phyloP scores from a whole-genome alignment of 768 basidiomycete species.

The Trametes cinnabarina region DNA sequence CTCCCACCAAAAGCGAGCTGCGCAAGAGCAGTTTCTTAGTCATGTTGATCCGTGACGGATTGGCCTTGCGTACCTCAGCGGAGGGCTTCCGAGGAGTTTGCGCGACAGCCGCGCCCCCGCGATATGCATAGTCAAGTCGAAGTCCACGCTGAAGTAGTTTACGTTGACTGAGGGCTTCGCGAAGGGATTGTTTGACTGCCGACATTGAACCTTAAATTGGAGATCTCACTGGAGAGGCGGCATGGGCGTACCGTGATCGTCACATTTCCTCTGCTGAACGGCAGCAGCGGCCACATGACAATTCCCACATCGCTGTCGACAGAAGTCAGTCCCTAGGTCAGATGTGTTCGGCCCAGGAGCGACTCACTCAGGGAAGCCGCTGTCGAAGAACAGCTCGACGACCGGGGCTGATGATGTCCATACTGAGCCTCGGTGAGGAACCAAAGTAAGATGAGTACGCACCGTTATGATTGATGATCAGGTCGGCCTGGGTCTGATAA shows the following conservation, averaged over 20 bases:
- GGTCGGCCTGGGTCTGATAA: constrained; percentile 42
- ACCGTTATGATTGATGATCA: constrained; percentile 49
- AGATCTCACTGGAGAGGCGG: not conserved
- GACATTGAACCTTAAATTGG: too few relatives aligned
- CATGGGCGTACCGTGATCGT: constrained; percentile 38
- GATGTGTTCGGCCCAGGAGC: too few relatives aligned
- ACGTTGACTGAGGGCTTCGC: constrained; percentile 44
- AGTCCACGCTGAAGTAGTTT: constrained; percentile 49
- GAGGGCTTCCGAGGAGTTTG: constrained; percentile 39
- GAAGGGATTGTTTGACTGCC: constrained; percentile 48
- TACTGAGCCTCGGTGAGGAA: not conserved
- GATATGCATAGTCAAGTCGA: constrained; percentile 50
- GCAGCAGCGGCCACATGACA: constrained; percentile 52
- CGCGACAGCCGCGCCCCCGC: constrained; percentile 47
- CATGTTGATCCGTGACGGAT: not conserved
- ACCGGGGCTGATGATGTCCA: constrained; percentile 38
- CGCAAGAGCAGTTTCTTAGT: not conserved
- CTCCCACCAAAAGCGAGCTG: constrained; percentile 30
- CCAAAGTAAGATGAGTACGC: not conserved
- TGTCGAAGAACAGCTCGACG: constrained; percentile 47
- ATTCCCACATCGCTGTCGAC: constrained; percentile 43
- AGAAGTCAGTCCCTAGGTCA: not conserved
- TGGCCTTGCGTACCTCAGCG: constrained; percentile 38
- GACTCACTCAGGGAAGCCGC: constrained; percentile 45
- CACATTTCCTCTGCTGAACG: constrained; percentile 54